Evolutionary conservation across 2,329 filamentous ascomycete genomes (phyloP).

Genomic region (Botryotinia calthae): DNA sequence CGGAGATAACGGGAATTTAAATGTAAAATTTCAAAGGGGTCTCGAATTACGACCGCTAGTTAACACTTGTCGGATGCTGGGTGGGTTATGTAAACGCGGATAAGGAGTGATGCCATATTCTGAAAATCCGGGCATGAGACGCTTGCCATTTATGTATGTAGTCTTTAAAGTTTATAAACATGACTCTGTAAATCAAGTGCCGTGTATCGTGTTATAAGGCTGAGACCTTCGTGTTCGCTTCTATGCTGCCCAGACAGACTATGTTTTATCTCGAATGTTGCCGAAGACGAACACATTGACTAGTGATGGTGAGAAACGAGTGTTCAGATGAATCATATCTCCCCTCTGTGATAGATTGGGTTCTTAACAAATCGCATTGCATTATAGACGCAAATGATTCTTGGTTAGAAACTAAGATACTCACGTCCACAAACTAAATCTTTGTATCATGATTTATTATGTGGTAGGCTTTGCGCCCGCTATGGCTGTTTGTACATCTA

Average conservation of each 20-base stretch:
- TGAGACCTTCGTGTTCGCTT: neutral
- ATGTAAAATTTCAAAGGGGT: neutral
- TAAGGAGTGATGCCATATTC: neutral
- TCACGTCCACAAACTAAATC: neutral
- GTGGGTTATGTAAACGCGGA: neutral
- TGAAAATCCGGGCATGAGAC: neutral
- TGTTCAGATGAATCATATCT: neutral
- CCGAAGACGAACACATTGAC: neutral
- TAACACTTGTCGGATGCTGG: neutral
- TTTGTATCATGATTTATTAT: neutral
- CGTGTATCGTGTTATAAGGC: neutral
- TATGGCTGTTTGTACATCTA: neutral
- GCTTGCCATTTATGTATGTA: neutral
- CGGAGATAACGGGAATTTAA: neutral
- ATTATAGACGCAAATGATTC: too few species aligned
- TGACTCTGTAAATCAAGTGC: neutral
- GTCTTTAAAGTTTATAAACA: neutral
- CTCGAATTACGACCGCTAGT: neutral
- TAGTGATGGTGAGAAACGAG: neutral
- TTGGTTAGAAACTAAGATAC: neutral
- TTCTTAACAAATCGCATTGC: neutral
- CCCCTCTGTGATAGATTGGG: neutral
- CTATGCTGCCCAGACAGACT: neutral
- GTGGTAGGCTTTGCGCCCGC: too few species aligned
- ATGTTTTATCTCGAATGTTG: neutral